Base-by-base conservation (phyloP, 441 rosid genomes). In the Populus hybrid region DNA sequence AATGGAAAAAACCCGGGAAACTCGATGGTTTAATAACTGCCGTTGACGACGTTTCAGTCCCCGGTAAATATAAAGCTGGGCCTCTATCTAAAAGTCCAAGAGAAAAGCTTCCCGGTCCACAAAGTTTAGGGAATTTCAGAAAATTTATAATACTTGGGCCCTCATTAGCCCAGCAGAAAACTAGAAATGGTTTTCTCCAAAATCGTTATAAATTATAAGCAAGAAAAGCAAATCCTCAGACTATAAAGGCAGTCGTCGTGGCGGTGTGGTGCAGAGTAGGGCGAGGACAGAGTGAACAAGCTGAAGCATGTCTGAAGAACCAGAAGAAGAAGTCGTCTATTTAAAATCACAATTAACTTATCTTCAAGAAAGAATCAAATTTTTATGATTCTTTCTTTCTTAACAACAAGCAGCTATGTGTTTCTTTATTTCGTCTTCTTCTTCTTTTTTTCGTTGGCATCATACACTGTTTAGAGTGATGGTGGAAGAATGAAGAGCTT, bases 311-410 rank as follows among this genome's bases (percentile, higher is more conserved):
- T 64, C 70, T 5, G 73, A 21, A 30, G 85, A 24, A 77, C 79
- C 63, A 72, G n/a, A 18, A 38, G 76, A 75, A 28, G 64, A 18
- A 10, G 40, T 77, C 1, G 6, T 64, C 61, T 8, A 73, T 69
- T 81, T 84, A 42, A 82, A 64, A 40, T 81, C 86, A 77, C 88
- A 90, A 75, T n/a, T 89, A 50, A 79, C 81, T 74, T 82, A 85
- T 84, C 90, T 93, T 75, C 88, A 77, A 26, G 83, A 64, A 69
- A 88, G 87, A 84, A 78, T 94, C 34, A 80, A 92, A 89, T 95
- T 90, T 34, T 8, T 54, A 73, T 81, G 12, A 8, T 36, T 40
- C 12, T 40, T 40, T 10, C 12, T 21, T 72, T 46, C 38, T 72
- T 30, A 46, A 50, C 69, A 14, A 26, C 34, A 42, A 46, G 72